Evolutionary conservation across 495 filamentous ascomycete genomes (phyloP).

Genomic region (Hypoxylon crocopeplum): DNA sequence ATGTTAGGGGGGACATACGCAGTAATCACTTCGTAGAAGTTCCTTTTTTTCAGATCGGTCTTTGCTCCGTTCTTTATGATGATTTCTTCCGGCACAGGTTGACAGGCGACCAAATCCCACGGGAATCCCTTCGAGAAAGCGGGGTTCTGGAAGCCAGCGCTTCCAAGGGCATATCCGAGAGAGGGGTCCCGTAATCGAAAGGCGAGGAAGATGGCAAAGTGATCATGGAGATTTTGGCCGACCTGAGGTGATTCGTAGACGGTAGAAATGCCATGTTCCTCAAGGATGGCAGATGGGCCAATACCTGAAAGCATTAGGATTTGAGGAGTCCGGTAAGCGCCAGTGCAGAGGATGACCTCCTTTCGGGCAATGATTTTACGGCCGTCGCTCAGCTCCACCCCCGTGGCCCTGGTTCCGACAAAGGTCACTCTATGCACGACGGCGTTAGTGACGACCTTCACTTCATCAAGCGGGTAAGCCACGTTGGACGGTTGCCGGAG

Average conservation of each 20-base stretch:
- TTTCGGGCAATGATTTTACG: constrained; percentile 25
- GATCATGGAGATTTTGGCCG: constrained; percentile 30
- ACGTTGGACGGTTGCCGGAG: constrained; percentile 43
- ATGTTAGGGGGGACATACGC: constrained; percentile 14
- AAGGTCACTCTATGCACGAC: constrained; percentile 37
- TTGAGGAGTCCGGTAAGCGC: constrained; percentile 22
- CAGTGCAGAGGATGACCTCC: constrained; percentile 27
- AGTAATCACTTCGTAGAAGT: constrained; percentile 15
- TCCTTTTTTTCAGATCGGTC: constrained; percentile 29
- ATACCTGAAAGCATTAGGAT: constrained; percentile 30
- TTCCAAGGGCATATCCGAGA: constrained; percentile 43
- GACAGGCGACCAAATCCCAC: constrained; percentile 41
- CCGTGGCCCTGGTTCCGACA: constrained; percentile 34
- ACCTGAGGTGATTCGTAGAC: constrained; percentile 21
- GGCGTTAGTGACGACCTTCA: constrained; percentile 42
- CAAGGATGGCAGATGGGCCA: constrained; percentile 16
- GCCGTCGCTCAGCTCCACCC: constrained; percentile 39
- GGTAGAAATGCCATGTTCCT: constrained; percentile 28
- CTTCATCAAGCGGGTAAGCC: constrained; percentile 41
- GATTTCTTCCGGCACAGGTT: constrained; percentile 27
- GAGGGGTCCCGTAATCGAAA: constrained; percentile 46
- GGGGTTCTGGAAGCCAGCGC: constrained; percentile 40
- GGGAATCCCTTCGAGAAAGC: constrained; percentile 44
- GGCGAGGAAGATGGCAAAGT: constrained; percentile 26
- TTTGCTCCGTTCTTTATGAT: constrained; percentile 34